A percentile compares a stretch with the other conserved stretches of the same genome.
Evolutionary conservation across 352 stramenopile genomes (phyloP).

Genomic region (Globisporangium ultimum): DNA sequence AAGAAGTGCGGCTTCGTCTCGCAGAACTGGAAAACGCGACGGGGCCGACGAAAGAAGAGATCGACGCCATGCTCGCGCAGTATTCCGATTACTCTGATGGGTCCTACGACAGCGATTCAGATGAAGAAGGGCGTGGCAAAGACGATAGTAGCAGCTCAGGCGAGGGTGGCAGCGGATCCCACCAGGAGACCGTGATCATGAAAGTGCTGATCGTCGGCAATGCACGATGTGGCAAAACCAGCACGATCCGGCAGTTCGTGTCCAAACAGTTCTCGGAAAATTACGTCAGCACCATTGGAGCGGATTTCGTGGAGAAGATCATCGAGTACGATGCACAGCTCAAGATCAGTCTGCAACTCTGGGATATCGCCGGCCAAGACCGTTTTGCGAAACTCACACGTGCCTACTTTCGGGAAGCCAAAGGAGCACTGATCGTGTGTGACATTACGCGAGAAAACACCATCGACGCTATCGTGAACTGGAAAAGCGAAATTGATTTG

Average conservation of each 20-base stretch:
- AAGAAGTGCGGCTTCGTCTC: conserved; percentile 48
- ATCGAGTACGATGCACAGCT: conserved; percentile 58
- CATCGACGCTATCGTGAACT: conserved; percentile 78
- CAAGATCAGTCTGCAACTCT: conserved; percentile 76
- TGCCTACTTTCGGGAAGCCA: conserved; percentile 81
- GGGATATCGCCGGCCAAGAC: conserved; percentile 87
- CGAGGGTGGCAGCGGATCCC: conserved; percentile 4
- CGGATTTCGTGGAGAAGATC: conserved; percentile 83
- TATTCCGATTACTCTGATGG: conserved; percentile 36
- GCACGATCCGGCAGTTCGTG: conserved; percentile 77
- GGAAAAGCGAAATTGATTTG: conserved; percentile 79
- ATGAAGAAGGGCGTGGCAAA: conserved; percentile 6
- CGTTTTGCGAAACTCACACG: conserved; percentile 87
- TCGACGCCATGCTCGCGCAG: conserved; percentile 55
- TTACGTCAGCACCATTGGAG: conserved; percentile 85
- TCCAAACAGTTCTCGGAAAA: conserved; percentile 67
- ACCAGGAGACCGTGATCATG: conserved; percentile 58
- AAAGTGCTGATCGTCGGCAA: conserved; percentile 88
- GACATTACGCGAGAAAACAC: conserved; percentile 86
- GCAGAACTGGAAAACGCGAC: conserved; percentile 39
- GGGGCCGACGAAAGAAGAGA: conserved; percentile 50
- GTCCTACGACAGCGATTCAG: conserved; percentile 2
- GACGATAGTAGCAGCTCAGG: conserved; percentile 10
- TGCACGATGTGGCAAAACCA: conserved; percentile 86
- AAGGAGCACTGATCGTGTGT: conserved; percentile 83